Conservation (phyloP, 2,329 filamentous ascomycete species). For the Blastomyces percursus region DNA sequence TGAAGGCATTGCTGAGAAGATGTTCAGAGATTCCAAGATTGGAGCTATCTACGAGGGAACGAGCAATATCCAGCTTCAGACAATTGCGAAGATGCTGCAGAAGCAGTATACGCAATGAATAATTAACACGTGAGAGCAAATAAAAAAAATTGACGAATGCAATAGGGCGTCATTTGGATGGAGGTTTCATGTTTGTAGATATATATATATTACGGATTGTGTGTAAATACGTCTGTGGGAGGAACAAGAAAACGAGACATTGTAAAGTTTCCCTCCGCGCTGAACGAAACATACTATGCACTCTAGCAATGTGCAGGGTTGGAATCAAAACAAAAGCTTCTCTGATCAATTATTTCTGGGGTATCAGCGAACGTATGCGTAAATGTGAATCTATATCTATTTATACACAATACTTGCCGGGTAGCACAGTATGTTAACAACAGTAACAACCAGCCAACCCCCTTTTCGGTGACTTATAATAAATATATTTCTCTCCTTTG, state of each 20-base stretch:
- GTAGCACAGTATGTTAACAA: not conserved
- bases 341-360: no score
- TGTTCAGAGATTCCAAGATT: conserved; percentile 95
- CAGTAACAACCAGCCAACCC: not conserved
- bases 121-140: not conserved
- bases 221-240: not conserved
- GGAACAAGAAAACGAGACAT: not conserved
- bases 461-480: not conserved
- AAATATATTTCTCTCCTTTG: not conserved
- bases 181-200: not conserved
- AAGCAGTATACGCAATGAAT: conserved; percentile 52
- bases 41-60: conserved; percentile 90
- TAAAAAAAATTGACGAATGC: not conserved
- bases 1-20: conserved; percentile 96
- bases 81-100: conserved; percentile 60
- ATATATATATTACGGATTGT: not conserved
- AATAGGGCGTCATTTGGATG: not conserved
- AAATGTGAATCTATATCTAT: not conserved
- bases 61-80: conserved; percentile 57
- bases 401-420: not conserved
- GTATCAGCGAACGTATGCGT: not conserved
- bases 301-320: not conserved
- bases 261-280: not conserved
- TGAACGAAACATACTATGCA: not conserved
- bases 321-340: no score